Evolutionary conservation across 2,329 filamentous ascomycete genomes (phyloP).

Genomic region (Epichloe uncinata): DNA sequence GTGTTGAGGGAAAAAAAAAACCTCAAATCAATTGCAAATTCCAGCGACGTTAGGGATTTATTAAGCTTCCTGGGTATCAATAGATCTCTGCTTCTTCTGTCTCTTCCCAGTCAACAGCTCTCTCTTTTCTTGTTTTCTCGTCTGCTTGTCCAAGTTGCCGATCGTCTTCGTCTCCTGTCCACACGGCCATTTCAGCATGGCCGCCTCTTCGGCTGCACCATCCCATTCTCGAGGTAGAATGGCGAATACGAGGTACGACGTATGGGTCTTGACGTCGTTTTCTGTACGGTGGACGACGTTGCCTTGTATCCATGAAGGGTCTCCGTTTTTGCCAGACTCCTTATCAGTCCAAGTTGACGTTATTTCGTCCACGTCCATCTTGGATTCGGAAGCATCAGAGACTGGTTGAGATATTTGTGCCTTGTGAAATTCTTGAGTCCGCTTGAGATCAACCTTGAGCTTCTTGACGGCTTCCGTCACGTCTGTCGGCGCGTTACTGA

Average conservation of each 20-base stretch:
- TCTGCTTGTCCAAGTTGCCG: constrained; percentile 38
- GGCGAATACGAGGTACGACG: constrained; percentile 92
- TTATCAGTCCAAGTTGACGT: constrained; percentile 6
- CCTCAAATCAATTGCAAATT: background rate
- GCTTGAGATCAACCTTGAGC: constrained; percentile 59
- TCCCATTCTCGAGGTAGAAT: constrained; percentile 78
- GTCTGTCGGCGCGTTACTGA: constrained; percentile 56
- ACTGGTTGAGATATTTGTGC: constrained; percentile 14
- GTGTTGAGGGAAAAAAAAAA: background rate
- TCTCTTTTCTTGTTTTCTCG: constrained; percentile 43
- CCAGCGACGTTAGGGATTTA: background rate
- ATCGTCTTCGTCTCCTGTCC: constrained; percentile 38
- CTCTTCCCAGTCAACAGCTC: constrained; percentile 35
- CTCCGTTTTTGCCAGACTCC: constrained; percentile 11
- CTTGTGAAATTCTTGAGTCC: constrained; percentile 51
- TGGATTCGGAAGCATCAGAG: constrained; percentile 19
- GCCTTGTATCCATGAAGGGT: constrained; percentile 60
- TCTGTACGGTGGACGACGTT: constrained; percentile 70
- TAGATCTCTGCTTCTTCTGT: constrained; percentile 21
- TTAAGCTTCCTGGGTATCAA: constrained; percentile 8
- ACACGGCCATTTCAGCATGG: constrained; percentile 50
- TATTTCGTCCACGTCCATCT: constrained; percentile 27
- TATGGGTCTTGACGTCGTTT: constrained; percentile 86
- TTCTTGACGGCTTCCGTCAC: constrained; percentile 69
- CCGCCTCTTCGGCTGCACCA: constrained; percentile 62